Percentiles rank a stretch among this genome's conserved stretches.
phyloP scores from a whole-genome alignment of 352 stramenopile genomes.

The Pythium brassicae region DNA sequence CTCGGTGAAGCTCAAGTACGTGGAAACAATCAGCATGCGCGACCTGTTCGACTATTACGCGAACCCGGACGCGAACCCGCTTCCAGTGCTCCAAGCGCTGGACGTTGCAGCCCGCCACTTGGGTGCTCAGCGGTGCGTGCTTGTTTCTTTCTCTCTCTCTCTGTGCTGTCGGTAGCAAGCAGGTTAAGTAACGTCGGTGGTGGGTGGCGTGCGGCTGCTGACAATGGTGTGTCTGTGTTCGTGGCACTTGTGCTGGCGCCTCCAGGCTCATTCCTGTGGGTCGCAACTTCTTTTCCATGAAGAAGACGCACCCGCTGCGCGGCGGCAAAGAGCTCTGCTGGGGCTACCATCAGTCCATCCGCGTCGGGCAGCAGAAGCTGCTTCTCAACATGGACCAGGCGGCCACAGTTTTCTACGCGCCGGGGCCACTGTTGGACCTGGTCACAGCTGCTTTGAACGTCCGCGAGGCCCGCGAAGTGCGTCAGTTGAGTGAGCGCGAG shows the following conservation, averaged over 20 bases:
- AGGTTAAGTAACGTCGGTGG: too few species aligned
- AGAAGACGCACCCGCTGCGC: conserved; percentile 46
- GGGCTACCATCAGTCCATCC: conserved; percentile 72
- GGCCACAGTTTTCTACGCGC: conserved; percentile 64
- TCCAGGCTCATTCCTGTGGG: conserved; percentile 48
- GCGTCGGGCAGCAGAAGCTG: conserved; percentile 43
- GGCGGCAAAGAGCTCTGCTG: conserved; percentile 68
- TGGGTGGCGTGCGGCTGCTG: neutral
- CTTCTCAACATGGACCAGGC: conserved; percentile 72
- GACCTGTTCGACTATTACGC: conserved; percentile 43
- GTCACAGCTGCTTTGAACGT: conserved; percentile 34
- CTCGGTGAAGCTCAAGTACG: conserved; percentile 64
- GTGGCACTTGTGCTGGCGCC: too few species aligned
- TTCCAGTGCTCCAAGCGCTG: conserved; percentile 61
- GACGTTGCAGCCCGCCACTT: conserved; percentile 68
- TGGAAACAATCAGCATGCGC: conserved; percentile 48
- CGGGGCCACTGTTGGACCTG: conserved; percentile 48
- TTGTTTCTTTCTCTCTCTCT: neutral
- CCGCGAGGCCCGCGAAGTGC: conserved; percentile 29
- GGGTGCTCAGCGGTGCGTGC: conserved; percentile 27
- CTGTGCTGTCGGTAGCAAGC: too few species aligned
- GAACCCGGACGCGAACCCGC: conserved; percentile 53
- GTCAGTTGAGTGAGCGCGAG: conserved; percentile 30
- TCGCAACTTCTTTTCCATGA: conserved; percentile 71
- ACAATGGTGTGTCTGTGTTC: neutral